Evolutionary conservation across 495 filamentous ascomycete species (phyloP).

Genomic region (Neurospora sp.): DNA sequence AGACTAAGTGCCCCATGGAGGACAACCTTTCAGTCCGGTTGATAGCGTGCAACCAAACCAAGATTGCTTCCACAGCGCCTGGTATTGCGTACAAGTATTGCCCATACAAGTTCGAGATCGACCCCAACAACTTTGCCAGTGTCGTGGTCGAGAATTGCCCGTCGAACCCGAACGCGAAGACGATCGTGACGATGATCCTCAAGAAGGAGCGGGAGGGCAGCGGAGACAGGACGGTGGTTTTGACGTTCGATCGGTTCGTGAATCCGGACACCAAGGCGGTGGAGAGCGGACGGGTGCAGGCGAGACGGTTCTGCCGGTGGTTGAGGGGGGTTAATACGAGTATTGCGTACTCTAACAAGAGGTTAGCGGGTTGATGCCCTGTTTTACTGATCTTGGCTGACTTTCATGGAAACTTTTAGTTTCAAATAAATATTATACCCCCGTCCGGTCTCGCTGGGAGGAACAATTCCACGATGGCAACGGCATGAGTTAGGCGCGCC

Average conservation of each 20-base stretch:
- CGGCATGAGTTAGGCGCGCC: not conserved
- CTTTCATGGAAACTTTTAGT: not conserved
- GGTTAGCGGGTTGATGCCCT: not conserved
- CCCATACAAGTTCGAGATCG: constrained; percentile 8
- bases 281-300: constrained; percentile 23
- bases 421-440: not conserved
- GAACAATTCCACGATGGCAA: not conserved
- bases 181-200: constrained; percentile 2
- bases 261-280: constrained; percentile 4
- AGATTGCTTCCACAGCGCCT: not conserved
- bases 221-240: constrained; percentile 4
- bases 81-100: not conserved
- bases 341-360: constrained; percentile 8
- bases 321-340: constrained; percentile 15
- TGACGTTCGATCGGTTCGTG: not conserved
- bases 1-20: not conserved
- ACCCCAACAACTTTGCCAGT: constrained; percentile 12
- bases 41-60: constrained; percentile 5
- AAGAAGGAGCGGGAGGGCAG: not conserved
- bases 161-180: not conserved
- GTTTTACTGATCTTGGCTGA: not conserved
- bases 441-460: not conserved
- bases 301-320: constrained; percentile 24
- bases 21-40: constrained; percentile 5
- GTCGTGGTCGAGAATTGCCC: constrained; percentile 4